phyloP scores from a whole-genome alignment of 2,329 filamentous ascomycete species.

The Simplicillium aogashimaense region DNA sequence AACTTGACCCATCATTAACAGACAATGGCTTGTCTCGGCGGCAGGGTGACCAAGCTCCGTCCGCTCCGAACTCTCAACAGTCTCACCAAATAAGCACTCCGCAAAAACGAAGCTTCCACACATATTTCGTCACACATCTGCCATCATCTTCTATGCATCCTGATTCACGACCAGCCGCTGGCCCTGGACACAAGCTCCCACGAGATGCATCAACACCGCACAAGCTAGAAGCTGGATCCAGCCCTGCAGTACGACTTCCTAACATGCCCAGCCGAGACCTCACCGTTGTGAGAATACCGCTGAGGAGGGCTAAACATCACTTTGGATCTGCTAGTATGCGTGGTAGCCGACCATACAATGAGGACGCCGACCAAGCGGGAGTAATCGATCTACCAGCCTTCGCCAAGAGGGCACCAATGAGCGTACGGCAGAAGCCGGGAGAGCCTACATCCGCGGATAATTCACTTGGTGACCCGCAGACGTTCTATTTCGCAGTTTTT shows the following conservation, averaged over 20 bases:
- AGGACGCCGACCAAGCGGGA: conserved; percentile 89
- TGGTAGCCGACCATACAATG: conserved; percentile 80
- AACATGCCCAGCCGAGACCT: conserved; percentile 61
- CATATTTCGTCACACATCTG: conserved; percentile 94
- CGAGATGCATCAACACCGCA: conserved; percentile 78
- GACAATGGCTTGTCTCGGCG: no score
- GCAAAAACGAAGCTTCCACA: conserved; percentile 59
- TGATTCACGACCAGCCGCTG: conserved; percentile 56
- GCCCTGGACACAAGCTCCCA: conserved; percentile 75
- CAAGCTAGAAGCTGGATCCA: conserved; percentile 40
- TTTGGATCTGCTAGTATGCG: conserved; percentile 74
- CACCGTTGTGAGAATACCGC: conserved; percentile 88
- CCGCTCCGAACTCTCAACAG: neutral
- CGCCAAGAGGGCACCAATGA: conserved; percentile 69
- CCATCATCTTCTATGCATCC: conserved; percentile 89
- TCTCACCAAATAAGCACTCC: conserved; percentile 2
- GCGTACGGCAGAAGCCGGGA: conserved; percentile 38
- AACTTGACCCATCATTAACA: no score
- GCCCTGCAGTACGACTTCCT: conserved; percentile 49
- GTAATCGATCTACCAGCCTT: conserved; percentile 91
- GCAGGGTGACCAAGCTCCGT: neutral
- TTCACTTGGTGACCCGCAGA: conserved; percentile 79
- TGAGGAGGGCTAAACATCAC: conserved; percentile 91
- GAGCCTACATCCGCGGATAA: conserved; percentile 64
- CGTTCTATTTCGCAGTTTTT: conserved; percentile 96